Conservation (phyloP, 352 stramenopile genomes). For the Pythium aquatile region DNA sequence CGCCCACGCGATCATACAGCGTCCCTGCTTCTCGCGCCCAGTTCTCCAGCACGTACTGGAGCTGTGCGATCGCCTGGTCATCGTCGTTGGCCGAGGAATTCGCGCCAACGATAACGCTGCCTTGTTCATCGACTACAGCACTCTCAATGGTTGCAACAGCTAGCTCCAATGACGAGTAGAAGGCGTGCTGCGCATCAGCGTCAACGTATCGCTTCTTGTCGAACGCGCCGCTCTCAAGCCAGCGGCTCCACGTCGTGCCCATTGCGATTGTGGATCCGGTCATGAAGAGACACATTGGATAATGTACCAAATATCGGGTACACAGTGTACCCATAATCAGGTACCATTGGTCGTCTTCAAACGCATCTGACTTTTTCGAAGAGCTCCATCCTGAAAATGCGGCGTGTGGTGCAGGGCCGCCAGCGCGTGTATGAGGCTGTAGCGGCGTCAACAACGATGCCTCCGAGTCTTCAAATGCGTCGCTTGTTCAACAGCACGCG, state of each 20-base stretch:
- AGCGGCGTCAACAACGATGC: neutral
- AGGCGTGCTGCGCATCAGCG: slow-evolving; percentile 6
- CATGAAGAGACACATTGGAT: slow-evolving; percentile 6
- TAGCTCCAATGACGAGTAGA: slow-evolving; percentile 20
- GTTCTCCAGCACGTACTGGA: slow-evolving; percentile 47
- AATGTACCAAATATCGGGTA: neutral
- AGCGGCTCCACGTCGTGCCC: slow-evolving; percentile 27
- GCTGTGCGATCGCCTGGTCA: slow-evolving; percentile 29
- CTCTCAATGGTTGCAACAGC: slow-evolving; percentile 13
- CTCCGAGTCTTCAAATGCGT: neutral
- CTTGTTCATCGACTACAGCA: slow-evolving; percentile 7
- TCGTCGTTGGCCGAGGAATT: slow-evolving; percentile 5
- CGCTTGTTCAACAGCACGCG: neutral
- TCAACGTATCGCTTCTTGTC: slow-evolving; percentile 24
- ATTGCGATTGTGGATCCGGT: neutral
- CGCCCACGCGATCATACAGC: slow-evolving; percentile 37
- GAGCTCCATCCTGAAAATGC: slow-evolving; percentile 9
- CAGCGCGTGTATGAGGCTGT: slow-evolving; percentile 1
- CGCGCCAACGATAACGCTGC: neutral
- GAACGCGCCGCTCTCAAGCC: slow-evolving; percentile 22
- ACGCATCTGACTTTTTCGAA: slow-evolving; percentile 9
- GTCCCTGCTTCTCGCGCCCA: slow-evolving; percentile 43
- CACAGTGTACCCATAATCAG: slow-evolving; percentile 12
- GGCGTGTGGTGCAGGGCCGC: neutral
- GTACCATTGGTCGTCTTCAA: slow-evolving; percentile 19